Base-by-base conservation (phyloP, 305 asterid species). In the Euphrasia arctica region DNA sequence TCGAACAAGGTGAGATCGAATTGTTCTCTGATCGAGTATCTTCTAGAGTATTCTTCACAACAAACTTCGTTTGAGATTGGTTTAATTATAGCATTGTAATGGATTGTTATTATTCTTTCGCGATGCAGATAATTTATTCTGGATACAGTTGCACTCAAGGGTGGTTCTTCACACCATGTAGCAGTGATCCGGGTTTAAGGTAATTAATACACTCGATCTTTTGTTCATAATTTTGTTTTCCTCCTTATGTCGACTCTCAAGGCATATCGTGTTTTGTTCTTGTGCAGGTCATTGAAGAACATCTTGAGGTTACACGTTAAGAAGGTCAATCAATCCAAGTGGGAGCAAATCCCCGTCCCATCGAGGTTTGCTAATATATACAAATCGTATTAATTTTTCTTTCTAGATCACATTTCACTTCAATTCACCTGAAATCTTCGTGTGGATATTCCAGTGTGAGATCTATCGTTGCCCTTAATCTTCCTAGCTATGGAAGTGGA, bases 401-500 rank as follows among this genome's bases (percentile, higher is more conserved):
- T 45, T 45, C 14, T 45, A 45, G 14, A 45, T 45, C 50, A 2
- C 51, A n/a, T 12, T 45, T 0, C 6, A 10, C n/a, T 61, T 22
- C 43, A 1, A 13, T 28, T 66, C 49, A 71, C 70, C 66, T 63
- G 50, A 69, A 54, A 49, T 47, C 52, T 54, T 50, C 62, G 45
- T 47, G 39, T 36, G 36, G 60, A 2, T 2, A 3, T 63, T 68
- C 63, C 83, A 87, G 97, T 68, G 97, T 90, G 74, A 83, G 97
- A 74, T 90, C 95, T 42, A 62, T 90, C 14, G 97, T 90, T 49
- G 87, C 83, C 63, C 83, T 90, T 45, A 90, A 87, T 74, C 97
- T 90, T 74, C 95, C 95, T n/a, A 90, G 95, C 83, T 90, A 90
- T 71, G 97, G 90, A 74, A 85, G 97, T 90, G 97, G 97, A 70